Percentiles rank a stretch among this genome's conserved stretches.
phyloP scores from a whole-genome alignment of 108 stramenopile genomes.

The Cyclotella baltica region DNA sequence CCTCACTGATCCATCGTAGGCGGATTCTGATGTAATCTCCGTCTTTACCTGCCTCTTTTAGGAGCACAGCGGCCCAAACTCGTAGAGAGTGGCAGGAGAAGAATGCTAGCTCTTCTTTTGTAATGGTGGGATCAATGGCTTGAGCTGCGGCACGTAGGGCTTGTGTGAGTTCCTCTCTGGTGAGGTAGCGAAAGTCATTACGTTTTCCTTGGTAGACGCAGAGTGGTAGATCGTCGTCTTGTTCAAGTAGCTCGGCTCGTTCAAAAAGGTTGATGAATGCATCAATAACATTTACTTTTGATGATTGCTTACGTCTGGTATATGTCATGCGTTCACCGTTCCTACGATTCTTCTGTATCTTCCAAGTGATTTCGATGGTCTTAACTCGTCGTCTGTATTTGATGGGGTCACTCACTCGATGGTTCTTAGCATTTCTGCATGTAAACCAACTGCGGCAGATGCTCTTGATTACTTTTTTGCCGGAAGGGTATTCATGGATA shows the following conservation, averaged over 20 bases:
- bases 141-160: not conserved
- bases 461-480: not conserved
- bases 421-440: not conserved
- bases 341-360: not conserved
- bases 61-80: not conserved
- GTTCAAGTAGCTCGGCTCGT: not conserved
- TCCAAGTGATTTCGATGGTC: not conserved
- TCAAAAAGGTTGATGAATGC: too few relatives aligned
- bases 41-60: not conserved
- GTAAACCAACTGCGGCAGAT: not conserved
- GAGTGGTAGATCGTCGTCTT: not conserved
- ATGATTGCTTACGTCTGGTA: not conserved
- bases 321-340: not conserved
- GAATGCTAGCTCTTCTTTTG: not conserved
- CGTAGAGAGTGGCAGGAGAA: not conserved
- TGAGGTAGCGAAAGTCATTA: not conserved
- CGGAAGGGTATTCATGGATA: not conserved
- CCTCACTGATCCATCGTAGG: not conserved
- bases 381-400: not conserved
- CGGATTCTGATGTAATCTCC: not conserved
- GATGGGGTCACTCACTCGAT: not conserved
- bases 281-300: too few relatives aligned
- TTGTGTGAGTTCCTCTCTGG: not conserved
- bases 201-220: not conserved
- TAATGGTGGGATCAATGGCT: not conserved